Conservation (phyloP, 2,329 filamentous ascomycete species). For the Pyricularia sp. region DNA sequence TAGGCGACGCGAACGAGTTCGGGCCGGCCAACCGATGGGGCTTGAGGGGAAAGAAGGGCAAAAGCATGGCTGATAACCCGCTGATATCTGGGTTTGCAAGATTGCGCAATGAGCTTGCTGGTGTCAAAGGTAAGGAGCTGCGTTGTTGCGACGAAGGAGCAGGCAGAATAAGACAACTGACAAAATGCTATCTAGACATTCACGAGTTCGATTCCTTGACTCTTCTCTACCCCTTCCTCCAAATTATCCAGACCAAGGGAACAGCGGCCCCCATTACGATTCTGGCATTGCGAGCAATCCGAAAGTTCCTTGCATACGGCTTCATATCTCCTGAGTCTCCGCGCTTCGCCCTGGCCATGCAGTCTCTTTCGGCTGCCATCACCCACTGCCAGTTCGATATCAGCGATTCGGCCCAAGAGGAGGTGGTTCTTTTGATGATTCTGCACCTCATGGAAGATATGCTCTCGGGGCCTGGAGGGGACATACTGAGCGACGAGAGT, state of each 20-base stretch:
- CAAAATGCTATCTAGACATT: constrained; percentile 52
- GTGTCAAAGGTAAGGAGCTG: constrained; percentile 57
- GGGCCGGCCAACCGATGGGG: constrained; percentile 81
- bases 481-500: constrained; percentile 93
- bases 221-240: constrained; percentile 85
- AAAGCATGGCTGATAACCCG: constrained; percentile 95
- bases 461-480: constrained; percentile 86
- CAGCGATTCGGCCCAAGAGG: constrained; percentile 87
- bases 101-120: constrained; percentile 77
- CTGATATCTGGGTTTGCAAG: constrained; percentile 92
- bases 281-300: constrained; percentile 83
- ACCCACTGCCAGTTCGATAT: constrained; percentile 98
- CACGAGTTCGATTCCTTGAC: constrained; percentile 80
- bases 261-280: constrained; percentile 96
- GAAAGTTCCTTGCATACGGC: constrained; percentile 93
- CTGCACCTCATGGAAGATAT: constrained; percentile 97
- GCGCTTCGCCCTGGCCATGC: constrained; percentile 86
- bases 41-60: constrained; percentile 85
- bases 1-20: constrained; percentile 40
- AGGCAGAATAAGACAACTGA: not conserved
- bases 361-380: constrained; percentile 85
- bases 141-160: not conserved
- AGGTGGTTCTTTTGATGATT: constrained; percentile 90
- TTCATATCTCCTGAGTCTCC: constrained; percentile 79
- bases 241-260: constrained; percentile 92